These are phyloP conservation scores for Suhomyces wounanorum DNA, from an alignment of 1,139 yeast genomes.

Conservation along the genomic window DNA sequence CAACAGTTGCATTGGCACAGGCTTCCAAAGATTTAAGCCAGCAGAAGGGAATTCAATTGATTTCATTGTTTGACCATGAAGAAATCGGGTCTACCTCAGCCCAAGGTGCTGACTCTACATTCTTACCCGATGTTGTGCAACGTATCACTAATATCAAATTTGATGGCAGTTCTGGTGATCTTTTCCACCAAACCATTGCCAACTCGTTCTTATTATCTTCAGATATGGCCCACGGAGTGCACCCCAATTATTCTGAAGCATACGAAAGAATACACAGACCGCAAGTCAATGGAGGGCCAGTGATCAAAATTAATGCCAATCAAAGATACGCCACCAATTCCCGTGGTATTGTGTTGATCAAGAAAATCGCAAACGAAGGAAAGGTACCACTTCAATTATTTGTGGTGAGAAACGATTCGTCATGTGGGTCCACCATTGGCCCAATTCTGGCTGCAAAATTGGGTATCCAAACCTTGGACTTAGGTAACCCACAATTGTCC, in stretches of 20 bases:
- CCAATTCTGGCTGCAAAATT: conserved; percentile 87
- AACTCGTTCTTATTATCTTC: conserved; percentile 89
- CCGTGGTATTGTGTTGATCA: conserved; percentile 78
- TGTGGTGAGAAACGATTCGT: conserved; percentile 88
- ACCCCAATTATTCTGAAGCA: conserved; percentile 80
- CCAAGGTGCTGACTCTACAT: conserved; percentile 95
- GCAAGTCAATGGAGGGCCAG: conserved; percentile 84
- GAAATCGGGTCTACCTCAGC: conserved; percentile 93
- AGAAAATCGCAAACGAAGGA: conserved; percentile 66
- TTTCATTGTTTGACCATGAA: conserved; percentile 90
- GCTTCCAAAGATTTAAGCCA: conserved; percentile 44
- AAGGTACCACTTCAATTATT: conserved; percentile 76
- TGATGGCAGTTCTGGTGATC: conserved; percentile 19
- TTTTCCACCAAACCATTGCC: conserved; percentile 65
- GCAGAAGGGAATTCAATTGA: conserved; percentile 64
- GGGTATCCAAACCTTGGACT: conserved; percentile 86
- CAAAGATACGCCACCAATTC: conserved; percentile 95
- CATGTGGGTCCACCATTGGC: conserved; percentile 97
- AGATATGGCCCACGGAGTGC: conserved; percentile 96
- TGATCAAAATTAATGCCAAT: conserved; percentile 88
- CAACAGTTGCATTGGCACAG: conserved; percentile 68
- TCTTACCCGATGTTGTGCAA: conserved; percentile 74
- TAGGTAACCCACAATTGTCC: conserved; percentile 91
- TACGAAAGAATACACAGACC: conserved; percentile 85
- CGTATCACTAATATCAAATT: conserved; percentile 56